A percentile compares a stretch with the other conserved stretches of the same genome.
Conservation (phyloP, 2,329 filamentous ascomycete genomes). For the Trichophaea hybrida region DNA sequence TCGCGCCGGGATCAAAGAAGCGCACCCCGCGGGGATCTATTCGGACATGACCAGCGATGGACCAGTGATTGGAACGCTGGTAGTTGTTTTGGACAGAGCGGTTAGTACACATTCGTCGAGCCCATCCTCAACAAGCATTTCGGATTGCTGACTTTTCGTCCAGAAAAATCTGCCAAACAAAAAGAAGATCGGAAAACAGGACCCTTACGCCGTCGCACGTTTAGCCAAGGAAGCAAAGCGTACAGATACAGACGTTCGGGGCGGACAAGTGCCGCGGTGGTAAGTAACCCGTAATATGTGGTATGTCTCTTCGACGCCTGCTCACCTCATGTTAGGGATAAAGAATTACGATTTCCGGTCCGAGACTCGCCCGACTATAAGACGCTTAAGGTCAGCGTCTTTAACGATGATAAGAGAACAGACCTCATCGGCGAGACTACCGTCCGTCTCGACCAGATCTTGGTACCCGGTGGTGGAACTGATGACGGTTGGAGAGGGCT, state of each 20-base stretch:
- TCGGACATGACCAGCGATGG: slow-evolving; percentile 26
- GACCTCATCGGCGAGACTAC: slow-evolving; percentile 91
- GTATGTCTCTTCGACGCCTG: slow-evolving; percentile 1
- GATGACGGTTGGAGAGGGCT: slow-evolving; percentile 88
- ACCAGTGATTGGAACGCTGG: slow-evolving; percentile 73
- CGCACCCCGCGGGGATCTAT: slow-evolving; percentile 26
- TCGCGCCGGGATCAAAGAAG: slow-evolving; percentile 21
- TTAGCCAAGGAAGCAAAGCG: slow-evolving; percentile 96
- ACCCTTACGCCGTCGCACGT: slow-evolving; percentile 87
- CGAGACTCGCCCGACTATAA: slow-evolving; percentile 96
- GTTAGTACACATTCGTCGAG: slow-evolving; percentile 14
- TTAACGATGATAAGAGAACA: slow-evolving; percentile 97
- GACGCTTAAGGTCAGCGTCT: slow-evolving; percentile 85
- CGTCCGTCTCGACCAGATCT: slow-evolving; percentile 67
- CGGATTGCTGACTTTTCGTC: not conserved
- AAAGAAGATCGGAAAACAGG: slow-evolving; percentile 96
- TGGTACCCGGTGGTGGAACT: slow-evolving; percentile 66
- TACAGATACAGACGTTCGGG: slow-evolving; percentile 82
- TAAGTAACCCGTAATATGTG: slow-evolving; percentile 33
- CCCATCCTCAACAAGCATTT: not conserved
- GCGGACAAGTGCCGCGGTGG: slow-evolving; percentile 93
- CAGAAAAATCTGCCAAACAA: slow-evolving; percentile 86
- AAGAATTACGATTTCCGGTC: slow-evolving; percentile 88
- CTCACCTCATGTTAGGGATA: slow-evolving; percentile 52
- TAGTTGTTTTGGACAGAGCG: slow-evolving; percentile 80